phyloP scores from a whole-genome alignment of 73 alveolate species.

The Vitrella brassicaformis region DNA sequence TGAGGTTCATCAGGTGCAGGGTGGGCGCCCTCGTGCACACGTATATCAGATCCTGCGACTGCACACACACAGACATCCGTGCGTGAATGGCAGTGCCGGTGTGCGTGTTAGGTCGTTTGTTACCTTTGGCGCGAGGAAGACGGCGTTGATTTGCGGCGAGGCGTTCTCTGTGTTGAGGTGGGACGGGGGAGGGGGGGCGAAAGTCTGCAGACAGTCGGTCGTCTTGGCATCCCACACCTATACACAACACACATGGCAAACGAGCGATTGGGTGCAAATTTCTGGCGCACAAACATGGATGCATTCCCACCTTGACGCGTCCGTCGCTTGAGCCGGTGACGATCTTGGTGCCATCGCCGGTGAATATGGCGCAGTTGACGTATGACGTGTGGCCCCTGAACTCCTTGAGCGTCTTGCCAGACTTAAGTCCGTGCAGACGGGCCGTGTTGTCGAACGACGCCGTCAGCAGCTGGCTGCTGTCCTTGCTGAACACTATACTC shows the following conservation, averaged over 20 bases:
- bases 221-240: slow-evolving; percentile 21
- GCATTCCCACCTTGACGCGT: background rate
- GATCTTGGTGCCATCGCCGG: slow-evolving; percentile 6
- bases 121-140: background rate
- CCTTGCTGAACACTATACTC: slow-evolving; percentile 23
- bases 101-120: background rate
- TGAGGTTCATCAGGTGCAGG: slow-evolving; percentile 14
- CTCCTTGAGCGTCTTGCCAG: slow-evolving; percentile 39
- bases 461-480: slow-evolving; percentile 36
- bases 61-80: background rate
- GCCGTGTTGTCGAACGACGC: slow-evolving; percentile 44
- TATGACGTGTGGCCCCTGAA: slow-evolving; percentile 42
- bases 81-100: background rate
- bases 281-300: too few relatives aligned
- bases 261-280: background rate
- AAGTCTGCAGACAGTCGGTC: slow-evolving; percentile 5
- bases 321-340: background rate
- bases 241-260: background rate
- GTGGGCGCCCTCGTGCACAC: background rate
- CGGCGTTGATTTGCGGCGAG: slow-evolving; percentile 7
- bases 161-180: slow-evolving; percentile 20
- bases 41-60: background rate
- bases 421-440: slow-evolving; percentile 44
- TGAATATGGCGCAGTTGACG: slow-evolving; percentile 16
- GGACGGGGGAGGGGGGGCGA: slow-evolving; percentile 34